Percentiles rank a stretch among this genome's conserved stretches.
Evolutionary conservation across 345 rosid genomes (phyloP).

Genomic region (Eucalyptus shirleyi): DNA sequence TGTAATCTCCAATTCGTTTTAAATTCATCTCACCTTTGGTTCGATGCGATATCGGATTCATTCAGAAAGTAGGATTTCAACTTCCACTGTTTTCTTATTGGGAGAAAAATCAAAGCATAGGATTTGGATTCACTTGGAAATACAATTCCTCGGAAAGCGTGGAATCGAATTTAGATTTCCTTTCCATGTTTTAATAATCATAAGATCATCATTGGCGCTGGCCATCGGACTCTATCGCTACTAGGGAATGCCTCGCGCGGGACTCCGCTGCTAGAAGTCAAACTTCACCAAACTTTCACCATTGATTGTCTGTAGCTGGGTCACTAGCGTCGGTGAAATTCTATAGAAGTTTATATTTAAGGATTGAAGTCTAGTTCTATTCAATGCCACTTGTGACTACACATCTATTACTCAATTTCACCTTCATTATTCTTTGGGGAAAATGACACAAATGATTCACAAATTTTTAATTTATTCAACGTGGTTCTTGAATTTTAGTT

Average conservation of each 20-base stretch:
- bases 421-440: fast-evolving
- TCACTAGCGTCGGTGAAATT: fast-evolving
- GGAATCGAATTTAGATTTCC: neutral
- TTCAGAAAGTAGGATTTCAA: neutral
- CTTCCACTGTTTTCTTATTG: neutral
- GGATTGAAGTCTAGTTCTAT: neutral
- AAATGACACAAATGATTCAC: fast-evolving
- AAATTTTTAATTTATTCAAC: too few relatives aligned
- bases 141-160: fast-evolving
- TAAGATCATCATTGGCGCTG: fast-evolving
- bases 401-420: neutral
- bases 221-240: neutral
- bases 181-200: neutral
- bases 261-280: fast-evolving
- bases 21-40: neutral
- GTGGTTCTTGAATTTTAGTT: fast-evolving
- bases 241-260: fast-evolving
- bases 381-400: neutral
- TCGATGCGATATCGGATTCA: fast-evolving
- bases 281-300: neutral
- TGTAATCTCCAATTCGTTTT: neutral
- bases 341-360: fast-evolving
- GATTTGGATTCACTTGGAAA: fast-evolving
- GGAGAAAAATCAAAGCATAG: neutral
- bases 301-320: too few relatives aligned